Base-by-base conservation (phyloP, 2,329 filamentous ascomycete species). In the Aspergillus ochraceoroseus region DNA sequence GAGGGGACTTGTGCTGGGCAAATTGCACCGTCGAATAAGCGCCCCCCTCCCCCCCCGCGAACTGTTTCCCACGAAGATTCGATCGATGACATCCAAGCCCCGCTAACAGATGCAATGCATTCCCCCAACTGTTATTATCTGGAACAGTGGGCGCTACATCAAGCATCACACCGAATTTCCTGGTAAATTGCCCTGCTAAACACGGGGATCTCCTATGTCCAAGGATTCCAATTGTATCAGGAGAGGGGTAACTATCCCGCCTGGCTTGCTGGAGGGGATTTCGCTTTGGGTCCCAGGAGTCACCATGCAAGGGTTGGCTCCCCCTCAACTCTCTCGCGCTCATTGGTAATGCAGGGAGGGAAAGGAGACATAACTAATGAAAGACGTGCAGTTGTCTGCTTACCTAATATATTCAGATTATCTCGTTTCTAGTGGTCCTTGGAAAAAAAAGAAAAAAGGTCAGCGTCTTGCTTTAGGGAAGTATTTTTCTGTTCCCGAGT, bases 21-120 rank as follows among this genome's bases (percentile, higher is more conserved):
- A 41, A 32, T 28, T 37, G 38, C 30, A 39, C 34, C 38, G 39
- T 48, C 45, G 32, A 44, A 45, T 42, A 45, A 38, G 45, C 45
- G 35, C 45, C 31, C 32, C 36, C 38, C 36, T 38, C 45, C 31
- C 32, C 36, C 38, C 36, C 42, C 38, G 42, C 35, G 35, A 43
- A 46, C 39, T 39, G 39, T 46, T 43, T 39, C 31, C 39, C 39
- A 13, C 22, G n/a, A 18, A 41, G 35, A 17, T 28, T 25, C 35
- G 22, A 35, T 44, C 38, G 23, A 19, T 43, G 41, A 30, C 15
- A 15, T 32, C 15, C 25, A 30, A 20, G 28, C 38, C 35, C 42
- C 45, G 41, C 41, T 29, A 23, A 14, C 26, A 20, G 14, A 27
- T 15, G 33, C 26, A 5, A 23, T 38, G 45, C 41, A 42, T 26